phyloP scores from a whole-genome alignment of 768 basidiomycete genomes.

The Trametes meyenii region DNA sequence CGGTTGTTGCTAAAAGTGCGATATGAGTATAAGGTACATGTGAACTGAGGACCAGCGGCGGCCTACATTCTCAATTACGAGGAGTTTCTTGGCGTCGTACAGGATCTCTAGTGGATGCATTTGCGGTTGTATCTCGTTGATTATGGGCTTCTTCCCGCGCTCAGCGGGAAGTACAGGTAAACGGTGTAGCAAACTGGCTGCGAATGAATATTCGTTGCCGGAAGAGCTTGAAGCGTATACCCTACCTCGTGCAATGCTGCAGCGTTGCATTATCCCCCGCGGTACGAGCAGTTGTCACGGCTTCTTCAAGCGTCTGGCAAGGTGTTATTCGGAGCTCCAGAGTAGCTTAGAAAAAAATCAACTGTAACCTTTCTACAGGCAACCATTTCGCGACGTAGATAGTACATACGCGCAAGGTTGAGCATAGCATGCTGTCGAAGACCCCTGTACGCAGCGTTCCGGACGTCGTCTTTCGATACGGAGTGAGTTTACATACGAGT shows the following conservation, averaged over 20 bases:
- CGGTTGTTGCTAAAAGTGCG: conserved; percentile 61
- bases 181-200: conserved; percentile 67
- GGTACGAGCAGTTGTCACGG: conserved; percentile 75
- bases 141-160: conserved; percentile 48
- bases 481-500: conserved; percentile 59
- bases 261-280: conserved; percentile 71
- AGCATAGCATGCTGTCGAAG: conserved; percentile 80
- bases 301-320: conserved; percentile 69
- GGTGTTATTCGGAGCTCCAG: conserved; percentile 3
- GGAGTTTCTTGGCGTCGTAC: conserved; percentile 76
- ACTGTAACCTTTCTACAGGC: conserved; percentile 65
- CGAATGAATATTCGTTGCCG: not conserved
- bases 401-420: conserved; percentile 79
- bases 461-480: not conserved
- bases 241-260: conserved; percentile 78
- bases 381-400: conserved; percentile 63
- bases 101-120: conserved; percentile 77
- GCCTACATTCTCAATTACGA: conserved; percentile 63
- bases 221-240: not conserved
- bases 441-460: conserved; percentile 47
- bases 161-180: conserved; percentile 50
- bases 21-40: not conserved
- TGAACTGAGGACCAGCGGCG: not conserved
- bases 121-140: conserved; percentile 78
- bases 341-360: not conserved